Evolutionary conservation across 2,329 filamentous ascomycete genomes (phyloP).

Genomic region (Zasmidium cellare): DNA sequence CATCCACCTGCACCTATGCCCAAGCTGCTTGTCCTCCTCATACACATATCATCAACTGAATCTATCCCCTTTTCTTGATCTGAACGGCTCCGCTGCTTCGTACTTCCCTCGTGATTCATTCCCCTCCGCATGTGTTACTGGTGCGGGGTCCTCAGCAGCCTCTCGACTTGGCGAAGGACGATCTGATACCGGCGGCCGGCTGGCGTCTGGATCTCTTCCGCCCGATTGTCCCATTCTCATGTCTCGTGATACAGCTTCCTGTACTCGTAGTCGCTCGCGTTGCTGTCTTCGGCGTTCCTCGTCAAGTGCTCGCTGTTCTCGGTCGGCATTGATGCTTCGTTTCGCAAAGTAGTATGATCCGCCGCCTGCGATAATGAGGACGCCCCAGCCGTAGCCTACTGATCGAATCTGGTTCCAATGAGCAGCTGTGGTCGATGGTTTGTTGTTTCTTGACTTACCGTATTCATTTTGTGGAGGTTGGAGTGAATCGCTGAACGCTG

Average conservation of each 20-base stretch:
- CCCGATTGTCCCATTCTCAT: constrained; percentile 10
- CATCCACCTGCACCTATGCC: too few species aligned
- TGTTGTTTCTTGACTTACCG: constrained; percentile 19
- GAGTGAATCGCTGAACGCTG: background rate
- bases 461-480: constrained; percentile 14
- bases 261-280: constrained; percentile 24
- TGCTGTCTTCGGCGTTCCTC: constrained; percentile 55
- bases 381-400: constrained; percentile 79
- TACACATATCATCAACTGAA: too few species aligned
- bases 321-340: constrained; percentile 87
- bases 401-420: constrained; percentile 23
- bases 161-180: constrained; percentile 23
- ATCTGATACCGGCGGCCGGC: constrained; percentile 6
- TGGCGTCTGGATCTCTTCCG: constrained; percentile 41
- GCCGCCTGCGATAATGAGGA: constrained; percentile 82
- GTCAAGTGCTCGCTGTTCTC: constrained; percentile 68
- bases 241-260: constrained; percentile 22
- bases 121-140: constrained; percentile 73
- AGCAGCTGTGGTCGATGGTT: background rate
- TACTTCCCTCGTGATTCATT: constrained; percentile 83
- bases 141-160: constrained; percentile 66
- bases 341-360: constrained; percentile 97
- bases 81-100: constrained; percentile 74
- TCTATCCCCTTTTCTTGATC: constrained; percentile 79
- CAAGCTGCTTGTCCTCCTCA: too few species aligned